Conservation (phyloP, 2,329 filamentous ascomycete species). For the Fonsecaea erecta region DNA sequence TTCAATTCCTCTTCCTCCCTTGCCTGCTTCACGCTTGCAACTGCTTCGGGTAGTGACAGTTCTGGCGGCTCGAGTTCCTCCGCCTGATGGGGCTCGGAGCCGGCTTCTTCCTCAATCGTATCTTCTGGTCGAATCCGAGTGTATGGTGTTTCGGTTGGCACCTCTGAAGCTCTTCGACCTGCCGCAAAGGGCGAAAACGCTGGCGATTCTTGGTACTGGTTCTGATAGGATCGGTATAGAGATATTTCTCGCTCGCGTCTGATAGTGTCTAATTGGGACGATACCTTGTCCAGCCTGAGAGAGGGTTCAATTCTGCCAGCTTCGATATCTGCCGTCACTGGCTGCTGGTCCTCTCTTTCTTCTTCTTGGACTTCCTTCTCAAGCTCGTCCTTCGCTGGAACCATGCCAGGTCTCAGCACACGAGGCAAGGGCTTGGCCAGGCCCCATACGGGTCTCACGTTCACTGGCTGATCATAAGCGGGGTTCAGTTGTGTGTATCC, state of each 20-base stretch:
- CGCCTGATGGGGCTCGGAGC: background rate
- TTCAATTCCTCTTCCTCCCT: conserved; percentile 34
- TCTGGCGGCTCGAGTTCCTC: conserved; percentile 15
- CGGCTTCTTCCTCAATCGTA: conserved; percentile 25
- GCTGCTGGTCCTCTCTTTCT: background rate
- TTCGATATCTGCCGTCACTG: conserved; percentile 15
- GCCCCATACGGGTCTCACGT: conserved; percentile 58
- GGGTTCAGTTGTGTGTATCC: conserved; percentile 60
- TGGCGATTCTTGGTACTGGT: conserved; percentile 15
- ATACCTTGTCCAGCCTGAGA: conserved; percentile 18
- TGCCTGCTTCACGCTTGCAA: conserved; percentile 25
- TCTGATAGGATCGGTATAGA: conserved; percentile 20
- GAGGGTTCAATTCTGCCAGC: conserved; percentile 25
- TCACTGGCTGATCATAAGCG: conserved; percentile 57
- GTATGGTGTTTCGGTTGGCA: conserved; percentile 15
- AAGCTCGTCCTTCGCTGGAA: conserved; percentile 51
- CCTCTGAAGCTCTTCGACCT: conserved; percentile 14
- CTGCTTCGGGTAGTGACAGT: conserved; percentile 18
- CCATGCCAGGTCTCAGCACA: conserved; percentile 60
- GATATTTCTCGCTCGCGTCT: conserved; percentile 25
- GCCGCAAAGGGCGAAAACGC: conserved; percentile 16
- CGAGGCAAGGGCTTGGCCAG: conserved; percentile 60
- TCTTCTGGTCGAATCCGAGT: conserved; percentile 17
- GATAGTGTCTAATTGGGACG: conserved; percentile 21
- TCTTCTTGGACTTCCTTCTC: conserved; percentile 36